Evolutionary conservation across 1,139 yeast species (phyloP).

Genomic region (Candida sp.): DNA sequence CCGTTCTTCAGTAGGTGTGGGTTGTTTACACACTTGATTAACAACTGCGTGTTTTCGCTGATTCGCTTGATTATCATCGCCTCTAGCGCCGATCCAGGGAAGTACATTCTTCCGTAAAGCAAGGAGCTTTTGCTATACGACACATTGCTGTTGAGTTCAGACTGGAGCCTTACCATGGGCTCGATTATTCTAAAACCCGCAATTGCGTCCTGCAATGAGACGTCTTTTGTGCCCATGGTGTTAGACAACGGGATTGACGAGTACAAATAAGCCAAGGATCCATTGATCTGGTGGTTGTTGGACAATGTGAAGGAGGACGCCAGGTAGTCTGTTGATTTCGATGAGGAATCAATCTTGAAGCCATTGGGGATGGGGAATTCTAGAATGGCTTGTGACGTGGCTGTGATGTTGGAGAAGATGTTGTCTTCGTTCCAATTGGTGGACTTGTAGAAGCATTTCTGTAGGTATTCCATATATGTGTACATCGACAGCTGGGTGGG

Average conservation of each 20-base stretch:
- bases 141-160: background rate
- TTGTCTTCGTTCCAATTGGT: constrained; percentile 83
- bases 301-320: constrained; percentile 79
- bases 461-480: constrained; percentile 85
- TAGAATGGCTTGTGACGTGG: constrained; percentile 70
- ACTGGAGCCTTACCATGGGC: constrained; percentile 27
- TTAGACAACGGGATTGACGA: constrained; percentile 61
- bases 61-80: constrained; percentile 83
- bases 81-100: constrained; percentile 88
- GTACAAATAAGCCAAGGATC: constrained; percentile 84
- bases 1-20: constrained; percentile 60
- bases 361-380: constrained; percentile 81
- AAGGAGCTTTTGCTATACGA: constrained; percentile 14
- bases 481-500: constrained; percentile 49
- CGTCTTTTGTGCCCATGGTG: constrained; percentile 54
- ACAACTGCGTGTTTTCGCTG: constrained; percentile 61
- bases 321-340: constrained; percentile 72
- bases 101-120: constrained; percentile 82
- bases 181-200: constrained; percentile 75
- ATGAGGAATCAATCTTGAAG: constrained; percentile 66
- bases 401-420: constrained; percentile 72
- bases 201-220: constrained; percentile 73
- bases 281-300: constrained; percentile 71
- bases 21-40: constrained; percentile 77
- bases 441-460: constrained; percentile 66